phyloP scores from a whole-genome alignment of 768 basidiomycete species.

The Piloderma croceum region DNA sequence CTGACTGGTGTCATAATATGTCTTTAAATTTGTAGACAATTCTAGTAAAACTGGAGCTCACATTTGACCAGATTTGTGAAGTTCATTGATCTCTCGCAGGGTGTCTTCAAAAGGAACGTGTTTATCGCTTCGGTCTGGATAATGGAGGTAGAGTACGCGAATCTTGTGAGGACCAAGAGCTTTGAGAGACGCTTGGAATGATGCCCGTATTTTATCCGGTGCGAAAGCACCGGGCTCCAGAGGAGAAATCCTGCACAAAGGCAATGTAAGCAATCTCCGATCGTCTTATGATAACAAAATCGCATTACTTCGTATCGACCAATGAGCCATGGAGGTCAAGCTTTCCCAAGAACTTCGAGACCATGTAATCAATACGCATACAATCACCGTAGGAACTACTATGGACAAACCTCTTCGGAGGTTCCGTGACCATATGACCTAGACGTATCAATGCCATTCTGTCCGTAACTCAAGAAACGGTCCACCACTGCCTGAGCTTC shows the following conservation, averaged over 20 bases:
- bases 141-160: constrained; percentile 32
- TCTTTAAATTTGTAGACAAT: not conserved
- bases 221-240: constrained; percentile 3
- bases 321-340: constrained; percentile 26
- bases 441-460: no score
- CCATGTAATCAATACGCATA: constrained; percentile 18
- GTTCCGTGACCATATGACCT: no score
- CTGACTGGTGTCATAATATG: no score
- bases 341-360: constrained; percentile 24
- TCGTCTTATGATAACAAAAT: constrained; percentile 1
- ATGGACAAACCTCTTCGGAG: not conserved
- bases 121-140: constrained; percentile 19
- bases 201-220: constrained; percentile 22
- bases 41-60: not conserved
- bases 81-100: constrained; percentile 21
- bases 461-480: no score
- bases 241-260: not conserved
- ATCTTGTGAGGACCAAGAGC: constrained; percentile 30
- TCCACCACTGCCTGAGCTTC: no score
- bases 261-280: not conserved
- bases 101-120: constrained; percentile 13
- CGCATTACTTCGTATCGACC: constrained; percentile 34
- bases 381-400: constrained; percentile 8
- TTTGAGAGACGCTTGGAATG: constrained; percentile 25
- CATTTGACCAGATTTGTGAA: constrained; percentile 17